Conservation (phyloP, 495 filamentous ascomycete species). For the Neurospora cerealis region DNA sequence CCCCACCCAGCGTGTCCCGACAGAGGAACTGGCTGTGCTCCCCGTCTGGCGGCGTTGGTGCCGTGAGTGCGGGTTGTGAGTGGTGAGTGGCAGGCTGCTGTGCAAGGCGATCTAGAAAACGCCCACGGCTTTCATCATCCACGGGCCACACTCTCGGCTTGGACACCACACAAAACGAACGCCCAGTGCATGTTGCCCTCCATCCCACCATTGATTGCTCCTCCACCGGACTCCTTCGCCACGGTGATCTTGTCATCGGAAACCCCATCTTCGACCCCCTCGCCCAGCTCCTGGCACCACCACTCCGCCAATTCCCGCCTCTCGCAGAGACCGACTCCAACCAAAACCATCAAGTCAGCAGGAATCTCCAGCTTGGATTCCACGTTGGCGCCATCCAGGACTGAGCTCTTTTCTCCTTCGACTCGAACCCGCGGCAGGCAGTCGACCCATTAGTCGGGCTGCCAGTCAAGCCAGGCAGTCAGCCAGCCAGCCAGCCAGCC, state of each 20-base stretch:
- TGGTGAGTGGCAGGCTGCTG: not conserved
- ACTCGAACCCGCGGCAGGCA: not conserved
- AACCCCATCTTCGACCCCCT: not conserved
- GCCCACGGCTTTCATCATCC: not conserved
- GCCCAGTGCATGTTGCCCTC: not conserved
- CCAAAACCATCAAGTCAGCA: not conserved
- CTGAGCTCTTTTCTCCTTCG: not conserved
- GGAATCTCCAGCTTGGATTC: not conserved
- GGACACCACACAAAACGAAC: not conserved
- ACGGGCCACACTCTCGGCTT: not conserved
- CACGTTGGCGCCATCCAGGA: not conserved
- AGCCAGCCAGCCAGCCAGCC: not conserved
- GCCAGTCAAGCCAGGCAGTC: not conserved
- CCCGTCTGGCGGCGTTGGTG: not conserved
- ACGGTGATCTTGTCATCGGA: not conserved
- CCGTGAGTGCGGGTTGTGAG: not conserved
- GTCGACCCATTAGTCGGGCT: not conserved
- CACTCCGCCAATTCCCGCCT: not conserved
- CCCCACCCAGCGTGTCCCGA: not conserved
- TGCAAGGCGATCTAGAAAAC: not conserved
- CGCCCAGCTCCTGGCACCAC: not conserved
- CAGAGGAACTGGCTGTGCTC: not conserved
- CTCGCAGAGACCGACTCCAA: not conserved
- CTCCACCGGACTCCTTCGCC: not conserved
- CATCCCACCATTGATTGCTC: not conserved